These are phyloP conservation scores for Malus fusca DNA, from an alignment of 306 rosid genomes.

Conservation along the genomic window DNA sequence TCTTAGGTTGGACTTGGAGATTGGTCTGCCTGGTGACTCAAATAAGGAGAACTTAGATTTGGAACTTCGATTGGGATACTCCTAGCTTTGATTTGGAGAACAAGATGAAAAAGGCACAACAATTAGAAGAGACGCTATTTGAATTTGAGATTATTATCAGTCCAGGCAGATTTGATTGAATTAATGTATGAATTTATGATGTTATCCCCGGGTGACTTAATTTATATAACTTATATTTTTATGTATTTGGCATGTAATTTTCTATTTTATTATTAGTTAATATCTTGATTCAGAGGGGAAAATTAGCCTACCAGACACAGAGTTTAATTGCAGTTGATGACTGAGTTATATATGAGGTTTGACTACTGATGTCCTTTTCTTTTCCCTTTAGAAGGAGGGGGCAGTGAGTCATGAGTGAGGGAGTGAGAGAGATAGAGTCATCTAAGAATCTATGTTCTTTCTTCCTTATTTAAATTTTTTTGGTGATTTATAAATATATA, in stretches of 20 bases:
- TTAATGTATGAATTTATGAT: too few species aligned
- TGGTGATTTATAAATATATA: background rate
- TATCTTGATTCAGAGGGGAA: background rate
- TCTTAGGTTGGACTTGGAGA: conserved; percentile 62
- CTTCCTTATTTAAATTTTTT: background rate
- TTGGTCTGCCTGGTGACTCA: conserved; percentile 37
- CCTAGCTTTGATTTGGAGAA: background rate
- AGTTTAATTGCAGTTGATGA: background rate
- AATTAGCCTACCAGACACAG: background rate
- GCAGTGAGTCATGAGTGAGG: background rate
- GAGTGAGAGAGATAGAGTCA: background rate
- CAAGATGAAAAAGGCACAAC: too few species aligned
- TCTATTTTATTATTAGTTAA: background rate
- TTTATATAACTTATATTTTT: background rate
- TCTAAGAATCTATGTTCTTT: background rate
- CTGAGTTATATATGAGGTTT: conserved; percentile 8
- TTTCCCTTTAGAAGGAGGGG: background rate
- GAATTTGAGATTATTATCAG: too few species aligned
- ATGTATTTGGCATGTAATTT: background rate
- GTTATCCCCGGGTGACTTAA: background rate
- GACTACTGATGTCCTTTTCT: background rate
- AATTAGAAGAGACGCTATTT: too few species aligned
- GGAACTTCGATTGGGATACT: conserved; percentile 84
- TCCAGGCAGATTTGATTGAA: too few species aligned
- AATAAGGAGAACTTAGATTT: conserved; percentile 60